Base-by-base conservation (phyloP, 768 basidiomycete genomes). In the Gelatoporia subvermispora region DNA sequence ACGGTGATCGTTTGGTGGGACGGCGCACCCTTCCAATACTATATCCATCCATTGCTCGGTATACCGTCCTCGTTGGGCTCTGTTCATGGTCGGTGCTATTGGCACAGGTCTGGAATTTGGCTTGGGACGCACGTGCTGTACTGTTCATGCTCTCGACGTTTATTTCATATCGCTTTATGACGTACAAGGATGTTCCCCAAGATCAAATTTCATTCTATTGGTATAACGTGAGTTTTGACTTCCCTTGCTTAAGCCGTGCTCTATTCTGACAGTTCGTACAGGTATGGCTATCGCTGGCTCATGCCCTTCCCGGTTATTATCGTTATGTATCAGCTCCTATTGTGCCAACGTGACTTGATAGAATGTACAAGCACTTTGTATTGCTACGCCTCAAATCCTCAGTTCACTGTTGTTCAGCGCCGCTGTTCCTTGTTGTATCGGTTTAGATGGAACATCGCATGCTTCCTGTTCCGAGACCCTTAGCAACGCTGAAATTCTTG, bases 161-260 rank as follows among this genome's bases (percentile, higher is more conserved):
- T 23, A 49, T 60, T 1, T 62, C 61, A 22, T 18, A 42, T n/a
- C 60, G 57, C n/a, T 62, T 62, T 45, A 38, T 59, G 8, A 15
- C 28, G 3, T 44, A 41, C 31, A 44, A 50, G 43, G 46, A 46
- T 2, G 51, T 60, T 2, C 44, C 38, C 15, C 57, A 49, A 25
- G 63, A 64, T 51, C 52, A 59, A 45, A 44, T 45, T 11, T 63
- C 63, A 1, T 66, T 59, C 48, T 57, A 59, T 18, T 56, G 60
- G 48, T 66, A 63, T 44, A 66, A 66, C 43, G 65, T 66, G 38
- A 13, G 64, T 56, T 5, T 2, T 10, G 8, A 22, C 8, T 31
- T 9, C 17, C 9, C 17, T 23, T 7, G 10, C 3, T 8, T 3
- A 16, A 3, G 17, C 11, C 10, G 4, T 4, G 9, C 5, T n/a